Evolutionary conservation across 108 stramenopile species (phyloP), one percentile per base, ranked within the genome.

Genomic region (Cyclotella baltica): DNA sequence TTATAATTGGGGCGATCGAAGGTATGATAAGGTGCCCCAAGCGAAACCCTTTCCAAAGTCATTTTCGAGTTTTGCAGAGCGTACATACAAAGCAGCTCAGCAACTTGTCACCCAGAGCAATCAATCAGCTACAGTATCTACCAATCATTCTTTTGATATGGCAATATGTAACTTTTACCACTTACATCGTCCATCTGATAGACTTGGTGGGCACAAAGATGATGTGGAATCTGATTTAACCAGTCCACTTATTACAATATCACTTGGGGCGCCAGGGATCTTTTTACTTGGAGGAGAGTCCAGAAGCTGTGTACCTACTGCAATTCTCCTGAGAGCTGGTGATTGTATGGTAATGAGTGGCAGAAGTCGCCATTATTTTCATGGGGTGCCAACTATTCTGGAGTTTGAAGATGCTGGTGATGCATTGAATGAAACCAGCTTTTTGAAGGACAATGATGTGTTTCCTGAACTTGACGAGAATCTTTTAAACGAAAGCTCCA

Each of bases 91-190:
- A 5, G 38, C 67, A 30, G 70, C 81, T 10, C 36, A 30, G 36
- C 25, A 67, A 20, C 37, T 23, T 3, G 40, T 40, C 22, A 23
- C 23, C 3, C 1, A 13, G 36, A 37, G 33, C 52, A 1, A 64
- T 68, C 50, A 48, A 62, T 13, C 27, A 18, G 31, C 37, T 16
- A 19, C 1, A 15, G 6, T 2, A 1, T 8, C 50, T 34, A 55
- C 27, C 61, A 34, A 13, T 63, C 48, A 23, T 13, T 19, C 68
- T 36, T 83, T 83, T 33, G 70, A 83, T 23, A 76, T 83, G 75
- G 81, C 75, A 3, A 83, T 83, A 25, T 83, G 81, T 65, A 83
- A 83, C 51, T 53, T 83, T 50, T 83, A 83, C 50, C 81, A 83
- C 51, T 68, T 76, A 35, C 75, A 76, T 5, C 70, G 81, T 30